phyloP scores from a whole-genome alignment of 331 rosid species.

The Erythrophleum ivorense region DNA sequence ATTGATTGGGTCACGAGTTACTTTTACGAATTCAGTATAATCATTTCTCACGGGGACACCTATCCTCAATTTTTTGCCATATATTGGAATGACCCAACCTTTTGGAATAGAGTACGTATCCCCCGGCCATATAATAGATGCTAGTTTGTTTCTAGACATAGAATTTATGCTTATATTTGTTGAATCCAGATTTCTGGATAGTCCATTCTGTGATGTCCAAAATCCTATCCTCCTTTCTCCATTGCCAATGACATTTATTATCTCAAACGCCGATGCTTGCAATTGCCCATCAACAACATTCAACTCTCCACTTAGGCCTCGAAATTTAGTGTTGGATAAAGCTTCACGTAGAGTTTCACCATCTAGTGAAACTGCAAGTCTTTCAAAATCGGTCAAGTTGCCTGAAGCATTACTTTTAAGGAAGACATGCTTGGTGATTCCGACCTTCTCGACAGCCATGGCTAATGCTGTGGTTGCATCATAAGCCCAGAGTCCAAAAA shows the following conservation, averaged over 20 bases:
- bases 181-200: constrained; percentile 20
- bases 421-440: background rate
- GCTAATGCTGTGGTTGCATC: constrained; percentile 62
- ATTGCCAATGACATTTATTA: constrained; percentile 42
- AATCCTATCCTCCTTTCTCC: constrained; percentile 40
- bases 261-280: constrained; percentile 33
- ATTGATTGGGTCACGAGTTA: constrained; percentile 14
- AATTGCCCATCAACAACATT: constrained; percentile 36
- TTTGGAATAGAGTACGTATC: constrained; percentile 50
- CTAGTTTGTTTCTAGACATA: constrained; percentile 35
- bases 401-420: background rate
- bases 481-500: constrained; percentile 57
- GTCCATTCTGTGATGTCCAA: constrained; percentile 43
- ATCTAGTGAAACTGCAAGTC: constrained; percentile 24
- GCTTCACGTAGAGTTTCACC: constrained; percentile 43
- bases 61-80: constrained; percentile 45
- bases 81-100: constrained; percentile 61
- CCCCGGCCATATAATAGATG: constrained; percentile 61
- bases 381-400: constrained; percentile 32
- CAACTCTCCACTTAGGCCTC: constrained; percentile 44
- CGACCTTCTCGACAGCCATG: constrained; percentile 49
- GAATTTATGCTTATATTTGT: constrained; percentile 26
- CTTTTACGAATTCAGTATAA: constrained; percentile 50
- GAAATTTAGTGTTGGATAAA: constrained; percentile 33
- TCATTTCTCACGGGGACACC: constrained; percentile 54